phyloP scores from a whole-genome alignment of 2,329 filamentous ascomycete genomes.

The Pseudogymnoascus sp. region DNA sequence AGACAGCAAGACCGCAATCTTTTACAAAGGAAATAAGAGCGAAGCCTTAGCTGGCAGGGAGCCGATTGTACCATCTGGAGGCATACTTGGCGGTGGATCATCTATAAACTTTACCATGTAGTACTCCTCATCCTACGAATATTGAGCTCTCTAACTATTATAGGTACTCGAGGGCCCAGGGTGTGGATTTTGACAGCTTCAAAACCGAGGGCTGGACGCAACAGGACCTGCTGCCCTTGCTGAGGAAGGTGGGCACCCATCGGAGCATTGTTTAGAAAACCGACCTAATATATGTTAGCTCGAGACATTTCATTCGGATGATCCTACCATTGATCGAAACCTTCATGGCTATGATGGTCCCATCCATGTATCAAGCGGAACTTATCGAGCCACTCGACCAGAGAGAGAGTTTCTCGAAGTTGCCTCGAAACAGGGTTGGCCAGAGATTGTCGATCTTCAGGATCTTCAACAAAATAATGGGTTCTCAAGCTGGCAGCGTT shows the following conservation, averaged over 20 bases:
- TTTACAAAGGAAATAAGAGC: constrained; percentile 43
- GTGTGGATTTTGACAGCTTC: constrained; percentile 46
- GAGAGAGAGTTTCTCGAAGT: constrained; percentile 46
- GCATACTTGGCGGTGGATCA: constrained; percentile 55
- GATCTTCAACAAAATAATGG: constrained; percentile 37
- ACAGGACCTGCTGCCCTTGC: constrained; percentile 44
- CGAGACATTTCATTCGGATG: constrained; percentile 42
- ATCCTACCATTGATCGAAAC: constrained; percentile 16
- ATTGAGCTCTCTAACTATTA: neutral
- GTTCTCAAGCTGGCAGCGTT: constrained; percentile 39
- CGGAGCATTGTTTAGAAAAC: constrained; percentile 25
- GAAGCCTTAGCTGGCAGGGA: constrained; percentile 40
- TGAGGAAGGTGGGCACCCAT: constrained; percentile 36
- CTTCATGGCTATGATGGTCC: constrained; percentile 50
- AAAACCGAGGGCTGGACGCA: constrained; percentile 44
- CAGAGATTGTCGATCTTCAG: constrained; percentile 47
- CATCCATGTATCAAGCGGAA: constrained; percentile 46
- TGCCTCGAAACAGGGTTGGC: constrained; percentile 40
- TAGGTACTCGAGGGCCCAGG: constrained; percentile 37
- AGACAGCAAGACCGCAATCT: constrained; percentile 41
- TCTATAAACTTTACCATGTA: constrained; percentile 52
- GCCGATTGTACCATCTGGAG: constrained; percentile 34
- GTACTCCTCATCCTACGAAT: constrained; percentile 24
- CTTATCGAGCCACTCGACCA: constrained; percentile 33
- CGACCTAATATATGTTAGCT: constrained; percentile 24